A percentile compares a stretch with the other conserved stretches of the same genome.
Evolutionary conservation across 306 rosid genomes (phyloP).

Genomic region (Prosopis cineraria): DNA sequence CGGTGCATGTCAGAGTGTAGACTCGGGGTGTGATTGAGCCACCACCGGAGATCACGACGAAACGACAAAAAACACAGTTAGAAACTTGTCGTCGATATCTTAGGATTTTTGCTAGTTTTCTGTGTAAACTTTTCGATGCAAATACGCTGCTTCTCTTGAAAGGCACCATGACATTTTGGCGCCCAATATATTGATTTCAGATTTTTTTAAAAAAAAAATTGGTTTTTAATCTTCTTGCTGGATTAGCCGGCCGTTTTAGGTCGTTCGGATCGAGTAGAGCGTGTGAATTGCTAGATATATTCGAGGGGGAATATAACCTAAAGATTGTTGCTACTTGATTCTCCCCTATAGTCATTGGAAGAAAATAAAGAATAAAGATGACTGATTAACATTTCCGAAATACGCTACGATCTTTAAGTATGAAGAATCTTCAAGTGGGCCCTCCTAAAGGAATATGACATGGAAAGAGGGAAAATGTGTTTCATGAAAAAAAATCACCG

Average conservation of each 20-base stretch:
- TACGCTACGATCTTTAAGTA: background rate
- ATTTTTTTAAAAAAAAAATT: background rate
- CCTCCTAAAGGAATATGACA: background rate
- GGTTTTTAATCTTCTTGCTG: background rate
- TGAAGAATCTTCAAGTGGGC: constrained; percentile 9
- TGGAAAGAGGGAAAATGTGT: background rate
- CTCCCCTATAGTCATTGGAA: background rate
- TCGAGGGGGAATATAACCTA: background rate
- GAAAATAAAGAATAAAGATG: background rate
- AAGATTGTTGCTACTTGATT: background rate
- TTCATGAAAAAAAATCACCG: background rate
- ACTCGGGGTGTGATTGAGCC: constrained; percentile 14
- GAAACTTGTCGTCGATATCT: constrained; percentile 28
- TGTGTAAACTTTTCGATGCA: constrained; percentile 17
- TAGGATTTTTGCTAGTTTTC: background rate
- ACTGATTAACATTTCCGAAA: background rate
- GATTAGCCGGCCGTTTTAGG: constrained; percentile 4
- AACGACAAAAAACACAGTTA: constrained; percentile 25
- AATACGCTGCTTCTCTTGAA: constrained; percentile 6
- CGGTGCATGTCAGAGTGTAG: background rate
- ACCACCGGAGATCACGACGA: background rate
- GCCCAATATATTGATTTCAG: background rate
- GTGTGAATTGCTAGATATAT: background rate
- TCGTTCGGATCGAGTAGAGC: background rate
- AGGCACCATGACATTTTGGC: constrained; percentile 11